A percentile compares a stretch with the other conserved stretches of the same genome.
Conservation (phyloP, 2,329 filamentous ascomycete genomes). For the Pleoardoris graminearum region DNA sequence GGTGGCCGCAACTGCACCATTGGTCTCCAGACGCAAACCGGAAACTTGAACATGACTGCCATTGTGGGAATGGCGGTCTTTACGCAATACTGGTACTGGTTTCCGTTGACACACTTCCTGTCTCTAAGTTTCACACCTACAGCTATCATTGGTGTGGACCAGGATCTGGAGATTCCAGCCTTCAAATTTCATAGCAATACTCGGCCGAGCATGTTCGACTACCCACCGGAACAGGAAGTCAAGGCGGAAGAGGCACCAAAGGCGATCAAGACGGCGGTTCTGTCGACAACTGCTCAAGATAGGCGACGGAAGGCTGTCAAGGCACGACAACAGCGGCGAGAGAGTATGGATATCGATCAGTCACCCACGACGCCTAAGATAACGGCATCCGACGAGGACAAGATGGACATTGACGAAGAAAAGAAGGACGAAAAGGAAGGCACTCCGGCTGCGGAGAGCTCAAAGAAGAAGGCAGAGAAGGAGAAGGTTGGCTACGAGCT, state of each 20-base stretch:
- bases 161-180: slow-evolving; percentile 87
- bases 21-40: slow-evolving; percentile 94
- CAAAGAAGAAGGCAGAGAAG: slow-evolving; percentile 90
- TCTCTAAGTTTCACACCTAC: slow-evolving; percentile 97
- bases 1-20: slow-evolving; percentile 98
- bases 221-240: slow-evolving; percentile 93
- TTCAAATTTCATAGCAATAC: slow-evolving; percentile 97
- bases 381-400: slow-evolving; percentile 65
- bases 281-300: slow-evolving; percentile 95
- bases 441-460: slow-evolving; percentile 55
- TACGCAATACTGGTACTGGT: slow-evolving; percentile 99
- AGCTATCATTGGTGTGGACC: slow-evolving; percentile 90
- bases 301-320: slow-evolving; percentile 94
- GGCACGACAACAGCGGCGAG: slow-evolving; percentile 82
- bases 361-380: slow-evolving; percentile 74
- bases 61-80: slow-evolving; percentile 98
- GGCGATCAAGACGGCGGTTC: slow-evolving; percentile 89
- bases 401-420: slow-evolving; percentile 75
- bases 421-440: slow-evolving; percentile 57
- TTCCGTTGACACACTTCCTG: slow-evolving; percentile 96
- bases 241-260: slow-evolving; percentile 93
- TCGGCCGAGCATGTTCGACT: slow-evolving; percentile 93
- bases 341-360: slow-evolving; percentile 94
- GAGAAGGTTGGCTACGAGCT: slow-evolving; percentile 97
- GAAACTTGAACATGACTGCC: slow-evolving; percentile 97